Percentiles rank a stretch among this genome's conserved stretches.
Evolutionary conservation across 176 grass and related monocot species (phyloP).

Genomic region (Oryza glaberrima): DNA sequence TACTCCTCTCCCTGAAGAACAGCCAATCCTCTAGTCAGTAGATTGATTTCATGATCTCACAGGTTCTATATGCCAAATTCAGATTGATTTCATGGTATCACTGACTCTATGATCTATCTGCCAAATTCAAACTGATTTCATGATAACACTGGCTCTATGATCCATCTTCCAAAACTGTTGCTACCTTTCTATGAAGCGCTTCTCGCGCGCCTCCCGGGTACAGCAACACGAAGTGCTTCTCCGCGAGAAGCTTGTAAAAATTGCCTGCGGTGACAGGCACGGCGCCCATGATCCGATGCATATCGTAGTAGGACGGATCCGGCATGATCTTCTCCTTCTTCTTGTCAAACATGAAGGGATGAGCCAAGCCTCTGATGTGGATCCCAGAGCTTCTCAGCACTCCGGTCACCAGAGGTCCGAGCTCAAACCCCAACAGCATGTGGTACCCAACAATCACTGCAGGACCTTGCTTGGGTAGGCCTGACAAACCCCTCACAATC

Average conservation of each 20-base stretch:
- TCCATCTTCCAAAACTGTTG: not conserved
- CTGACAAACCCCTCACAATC: slow-evolving; percentile 67
- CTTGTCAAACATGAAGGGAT: slow-evolving; percentile 77
- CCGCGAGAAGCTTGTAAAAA: slow-evolving; percentile 87
- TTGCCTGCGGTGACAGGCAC: slow-evolving; percentile 73
- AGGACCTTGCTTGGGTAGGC: slow-evolving; percentile 73
- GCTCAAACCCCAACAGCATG: slow-evolving; percentile 89
- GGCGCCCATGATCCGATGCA: slow-evolving; percentile 65
- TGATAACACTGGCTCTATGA: not conserved
- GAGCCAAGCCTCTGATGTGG: slow-evolving; percentile 78
- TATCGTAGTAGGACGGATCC: slow-evolving; percentile 60
- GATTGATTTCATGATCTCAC: not conserved
- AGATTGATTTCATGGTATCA: slow-evolving; percentile 19
- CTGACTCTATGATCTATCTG: not conserved
- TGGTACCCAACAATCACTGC: slow-evolving; percentile 79
- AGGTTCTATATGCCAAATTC: not conserved
- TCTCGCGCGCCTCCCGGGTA: slow-evolving; percentile 86
- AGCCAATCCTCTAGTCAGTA: not conserved
- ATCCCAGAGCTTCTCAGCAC: slow-evolving; percentile 64
- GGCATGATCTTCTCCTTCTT: slow-evolving; percentile 61
- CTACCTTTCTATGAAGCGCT: slow-evolving; percentile 95
- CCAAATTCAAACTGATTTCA: slow-evolving; percentile 28
- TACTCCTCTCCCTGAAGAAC: slow-evolving; percentile 89
- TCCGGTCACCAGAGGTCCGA: slow-evolving; percentile 59
- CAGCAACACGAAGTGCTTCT: slow-evolving; percentile 72